These are phyloP conservation scores for Aspergillus melleus DNA, from an alignment of 2,329 filamentous ascomycete species.

Conservation along the genomic window DNA sequence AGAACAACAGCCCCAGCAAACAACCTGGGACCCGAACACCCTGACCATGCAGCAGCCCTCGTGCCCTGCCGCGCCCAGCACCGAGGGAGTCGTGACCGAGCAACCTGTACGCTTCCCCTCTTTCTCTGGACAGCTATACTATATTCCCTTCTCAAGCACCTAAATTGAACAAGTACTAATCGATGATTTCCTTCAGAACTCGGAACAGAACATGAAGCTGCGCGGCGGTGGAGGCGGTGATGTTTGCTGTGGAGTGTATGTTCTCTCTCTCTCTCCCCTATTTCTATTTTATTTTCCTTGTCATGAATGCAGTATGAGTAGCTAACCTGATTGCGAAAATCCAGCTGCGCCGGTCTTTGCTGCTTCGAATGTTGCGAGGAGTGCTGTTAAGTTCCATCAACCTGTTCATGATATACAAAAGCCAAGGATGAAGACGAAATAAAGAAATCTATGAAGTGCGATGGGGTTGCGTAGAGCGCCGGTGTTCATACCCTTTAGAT, in stretches of 20 bases:
- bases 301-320: background rate
- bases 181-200: background rate
- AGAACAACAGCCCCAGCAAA: constrained; percentile 10
- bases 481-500: too few species aligned
- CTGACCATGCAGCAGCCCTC: constrained; percentile 30
- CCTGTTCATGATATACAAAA: too few species aligned
- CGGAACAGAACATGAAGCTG: constrained; percentile 24
- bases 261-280: background rate
- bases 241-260: constrained; percentile 32
- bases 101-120: constrained; percentile 21
- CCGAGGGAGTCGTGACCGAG: constrained; percentile 21
- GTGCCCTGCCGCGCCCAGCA: constrained; percentile 21
- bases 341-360: constrained; percentile 27
- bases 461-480: too few species aligned
- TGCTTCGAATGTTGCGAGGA: constrained; percentile 30
- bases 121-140: too few species aligned
- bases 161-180: background rate
- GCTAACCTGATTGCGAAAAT: background rate
- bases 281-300: background rate
- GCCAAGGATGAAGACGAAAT: too few species aligned
- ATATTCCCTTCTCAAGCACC: too few species aligned
- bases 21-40: constrained; percentile 27
- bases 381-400: constrained; percentile 21
- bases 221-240: constrained; percentile 31
- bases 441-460: too few species aligned